phyloP scores from a whole-genome alignment of 192 early-diverging fungal species.

The Entomortierella parvispora region DNA sequence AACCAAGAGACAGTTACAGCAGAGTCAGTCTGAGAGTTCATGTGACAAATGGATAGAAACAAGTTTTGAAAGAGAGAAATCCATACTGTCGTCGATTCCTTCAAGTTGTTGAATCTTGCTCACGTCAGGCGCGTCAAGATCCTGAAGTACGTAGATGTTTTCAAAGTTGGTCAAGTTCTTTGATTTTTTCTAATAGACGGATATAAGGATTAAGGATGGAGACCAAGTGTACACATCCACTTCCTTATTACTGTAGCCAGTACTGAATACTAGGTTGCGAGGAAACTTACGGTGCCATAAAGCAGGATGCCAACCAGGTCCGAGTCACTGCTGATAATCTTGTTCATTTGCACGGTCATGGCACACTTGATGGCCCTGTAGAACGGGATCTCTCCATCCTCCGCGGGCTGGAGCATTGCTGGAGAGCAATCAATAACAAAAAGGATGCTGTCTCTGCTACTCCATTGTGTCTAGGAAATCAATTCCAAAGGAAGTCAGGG shows the following conservation, averaged over 20 bases:
- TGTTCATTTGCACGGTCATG: slow-evolving; percentile 49
- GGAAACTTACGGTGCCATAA: slow-evolving; percentile 57
- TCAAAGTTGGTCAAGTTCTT: slow-evolving; percentile 66
- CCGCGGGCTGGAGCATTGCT: slow-evolving; percentile 48
- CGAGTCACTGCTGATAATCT: slow-evolving; percentile 52
- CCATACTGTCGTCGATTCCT: slow-evolving; percentile 59
- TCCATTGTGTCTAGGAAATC: slow-evolving; percentile 26
- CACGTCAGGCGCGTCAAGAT: slow-evolving; percentile 70
- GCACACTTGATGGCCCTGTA: slow-evolving; percentile 52
- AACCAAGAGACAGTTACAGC: neutral
- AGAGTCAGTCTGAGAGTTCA: neutral
- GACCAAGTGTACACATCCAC: no score
- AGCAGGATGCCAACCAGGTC: slow-evolving; percentile 60
- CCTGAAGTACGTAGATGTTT: slow-evolving; percentile 68
- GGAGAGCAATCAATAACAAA: slow-evolving; percentile 63
- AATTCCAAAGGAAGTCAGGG: neutral
- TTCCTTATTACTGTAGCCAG: no score
- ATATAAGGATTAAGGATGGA: neutral
- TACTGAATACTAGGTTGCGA: no score
- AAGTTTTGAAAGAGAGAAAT: no score
- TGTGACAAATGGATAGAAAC: slow-evolving; percentile 2
- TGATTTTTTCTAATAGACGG: slow-evolving; percentile 36
- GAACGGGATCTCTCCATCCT: slow-evolving; percentile 55
- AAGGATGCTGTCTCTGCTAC: slow-evolving; percentile 59
- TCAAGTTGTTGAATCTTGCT: slow-evolving; percentile 70